These are phyloP conservation scores for Cucurbitaria berberidis DNA, from an alignment of 2,329 filamentous ascomycete genomes.

Conservation along the genomic window DNA sequence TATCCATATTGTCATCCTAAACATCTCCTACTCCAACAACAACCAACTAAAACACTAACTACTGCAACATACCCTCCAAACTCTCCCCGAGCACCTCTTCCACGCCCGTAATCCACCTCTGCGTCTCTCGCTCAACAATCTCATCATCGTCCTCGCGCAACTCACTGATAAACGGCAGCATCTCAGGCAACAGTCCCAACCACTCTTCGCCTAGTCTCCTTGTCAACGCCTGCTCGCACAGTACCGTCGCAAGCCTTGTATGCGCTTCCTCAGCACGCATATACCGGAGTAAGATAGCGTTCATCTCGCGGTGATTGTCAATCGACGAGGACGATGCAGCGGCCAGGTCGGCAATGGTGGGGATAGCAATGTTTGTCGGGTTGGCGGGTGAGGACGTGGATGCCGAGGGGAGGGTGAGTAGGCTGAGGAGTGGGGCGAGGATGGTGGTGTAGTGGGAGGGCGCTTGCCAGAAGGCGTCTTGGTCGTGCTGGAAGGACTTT, in stretches of 20 bases:
- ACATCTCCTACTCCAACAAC: too few species aligned
- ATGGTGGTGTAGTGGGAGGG: slow-evolving; percentile 83
- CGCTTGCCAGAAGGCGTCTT: slow-evolving; percentile 95
- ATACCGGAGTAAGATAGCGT: slow-evolving; percentile 75
- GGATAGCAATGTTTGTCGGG: slow-evolving; percentile 65
- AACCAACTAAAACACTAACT: too few species aligned
- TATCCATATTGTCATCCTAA: too few species aligned
- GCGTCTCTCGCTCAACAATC: slow-evolving; percentile 84
- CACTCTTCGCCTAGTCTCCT: slow-evolving; percentile 88
- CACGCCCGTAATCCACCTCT: slow-evolving; percentile 88
- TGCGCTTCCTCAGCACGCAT: slow-evolving; percentile 74
- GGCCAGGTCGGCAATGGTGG: slow-evolving; percentile 80
- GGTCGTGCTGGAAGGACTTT: slow-evolving; percentile 83
- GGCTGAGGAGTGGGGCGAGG: slow-evolving; percentile 70
- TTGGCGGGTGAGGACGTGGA: slow-evolving; percentile 15
- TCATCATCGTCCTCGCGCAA: slow-evolving; percentile 97
- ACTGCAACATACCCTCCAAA: slow-evolving; percentile 90
- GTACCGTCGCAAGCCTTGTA: slow-evolving; percentile 81
- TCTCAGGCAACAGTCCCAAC: slow-evolving; percentile 89
- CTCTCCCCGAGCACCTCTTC: slow-evolving; percentile 89
- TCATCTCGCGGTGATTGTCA: slow-evolving; percentile 90
- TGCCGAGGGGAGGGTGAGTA: slow-evolving; percentile 51
- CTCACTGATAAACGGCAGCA: slow-evolving; percentile 95
- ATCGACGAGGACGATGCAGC: slow-evolving; percentile 79
- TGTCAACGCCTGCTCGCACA: slow-evolving; percentile 80